phyloP scores from a whole-genome alignment of 2,329 filamentous ascomycete genomes.

The Aspergillus sp. region DNA sequence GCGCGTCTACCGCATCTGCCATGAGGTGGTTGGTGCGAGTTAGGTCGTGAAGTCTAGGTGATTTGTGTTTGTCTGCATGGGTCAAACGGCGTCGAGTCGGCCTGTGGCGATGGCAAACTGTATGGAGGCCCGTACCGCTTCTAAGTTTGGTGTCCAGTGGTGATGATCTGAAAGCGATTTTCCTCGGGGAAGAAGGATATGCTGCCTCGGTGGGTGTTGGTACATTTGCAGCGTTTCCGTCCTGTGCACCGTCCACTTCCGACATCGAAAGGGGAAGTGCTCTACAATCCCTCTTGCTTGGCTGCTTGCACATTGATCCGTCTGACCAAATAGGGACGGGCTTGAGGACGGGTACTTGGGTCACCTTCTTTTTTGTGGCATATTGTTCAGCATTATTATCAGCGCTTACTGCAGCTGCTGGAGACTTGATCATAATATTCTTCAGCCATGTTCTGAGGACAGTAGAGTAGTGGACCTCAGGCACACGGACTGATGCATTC shows the following conservation, averaged over 20 bases:
- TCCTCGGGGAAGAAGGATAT: slow-evolving; percentile 32
- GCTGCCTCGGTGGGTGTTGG: slow-evolving; percentile 25
- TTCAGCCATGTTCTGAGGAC: no score
- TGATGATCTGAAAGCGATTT: slow-evolving; percentile 4
- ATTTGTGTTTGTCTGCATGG: slow-evolving; percentile 17
- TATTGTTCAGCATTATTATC: no score
- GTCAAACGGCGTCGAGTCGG: slow-evolving; percentile 28
- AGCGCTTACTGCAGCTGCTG: no score
- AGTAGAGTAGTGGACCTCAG: no score
- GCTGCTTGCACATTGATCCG: slow-evolving; percentile 22
- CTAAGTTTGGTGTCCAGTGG: neutral
- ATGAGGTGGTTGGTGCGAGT: slow-evolving; percentile 19
- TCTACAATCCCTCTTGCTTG: slow-evolving; percentile 25
- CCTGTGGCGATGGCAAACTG: slow-evolving; percentile 31
- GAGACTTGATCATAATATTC: no score
- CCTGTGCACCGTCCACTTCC: slow-evolving; percentile 28
- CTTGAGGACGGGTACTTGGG: no score
- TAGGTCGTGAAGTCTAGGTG: neutral
- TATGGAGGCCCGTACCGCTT: slow-evolving; percentile 25
- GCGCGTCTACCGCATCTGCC: slow-evolving; percentile 31
- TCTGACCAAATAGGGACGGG: slow-evolving; percentile 1
- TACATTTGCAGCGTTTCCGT: slow-evolving; percentile 27
- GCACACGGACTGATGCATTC: no score
- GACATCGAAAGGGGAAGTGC: slow-evolving; percentile 32
- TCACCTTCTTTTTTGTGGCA: no score